Base-by-base conservation (phyloP, 2,329 filamentous ascomycete genomes). In the Cladophialophora bantiana region DNA sequence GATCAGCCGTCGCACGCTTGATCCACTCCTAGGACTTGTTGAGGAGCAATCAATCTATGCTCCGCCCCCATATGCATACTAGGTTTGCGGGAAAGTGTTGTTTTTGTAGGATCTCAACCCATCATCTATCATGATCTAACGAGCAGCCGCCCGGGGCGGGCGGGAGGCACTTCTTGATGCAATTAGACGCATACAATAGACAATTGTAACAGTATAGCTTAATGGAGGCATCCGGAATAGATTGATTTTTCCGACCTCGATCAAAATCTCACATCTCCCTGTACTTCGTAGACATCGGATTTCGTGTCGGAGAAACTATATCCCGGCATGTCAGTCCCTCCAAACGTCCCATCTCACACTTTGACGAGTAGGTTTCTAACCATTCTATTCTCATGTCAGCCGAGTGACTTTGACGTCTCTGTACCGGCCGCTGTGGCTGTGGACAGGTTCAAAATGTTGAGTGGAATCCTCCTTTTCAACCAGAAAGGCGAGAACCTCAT, bases 401-500 rank as follows among this genome's bases (percentile, higher is more conserved):
- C 53, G 38, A 58, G 18, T 32, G 61, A 45, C 32, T 34, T 57
- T 12, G n/a, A 64, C 32, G 12, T 50, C 60, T 48, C 18, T 52
- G 38, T 58, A 48, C 31, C 40, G 65, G 65, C 65, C 65, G 12
- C 38, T 60, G 55, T 59, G 59, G 65, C 65, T 62, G 31, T 66
- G 20, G 54, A 63, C 34, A 55, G 26, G 54, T 48, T 45, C 67
- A 71, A 38, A 20, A 99, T 99, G 96, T 85, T 99, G 74, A 98
- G 94, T 74, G 95, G 95, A 67, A 94, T 99, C 76, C 89, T 99
- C 73, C 90, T 99, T 74, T 99, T 99, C 86, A 99, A 99, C 74
- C 95, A 99, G 80, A 99, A 99, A 83, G 95, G 95, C 82, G 95
- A 99, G 84, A 97, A 99, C 82, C 92, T 99, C 77, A 99, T 99